Evolutionary conservation across 306 rosid species (phyloP).

Genomic region (Elaeagnus macrophylla): DNA sequence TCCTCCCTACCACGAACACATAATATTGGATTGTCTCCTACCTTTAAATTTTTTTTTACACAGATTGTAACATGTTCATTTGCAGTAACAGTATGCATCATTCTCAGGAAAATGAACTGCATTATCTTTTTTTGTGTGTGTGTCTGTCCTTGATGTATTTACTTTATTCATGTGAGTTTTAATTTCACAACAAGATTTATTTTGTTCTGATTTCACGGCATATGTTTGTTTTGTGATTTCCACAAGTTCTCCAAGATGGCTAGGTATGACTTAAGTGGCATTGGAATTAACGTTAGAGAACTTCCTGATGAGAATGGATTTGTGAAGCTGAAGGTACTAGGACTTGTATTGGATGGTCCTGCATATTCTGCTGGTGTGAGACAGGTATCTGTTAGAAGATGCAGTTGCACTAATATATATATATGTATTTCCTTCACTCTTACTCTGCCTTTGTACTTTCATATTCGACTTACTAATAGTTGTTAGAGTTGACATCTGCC

Average conservation of each 20-base stretch:
- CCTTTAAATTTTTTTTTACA: no score
- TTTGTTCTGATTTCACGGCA: constrained; percentile 33
- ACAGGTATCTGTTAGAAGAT: constrained; percentile 50
- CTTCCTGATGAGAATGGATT: constrained; percentile 65
- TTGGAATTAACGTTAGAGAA: constrained; percentile 96
- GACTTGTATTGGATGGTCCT: constrained; percentile 81
- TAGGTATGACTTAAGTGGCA: constrained; percentile 95
- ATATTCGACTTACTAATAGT: not conserved
- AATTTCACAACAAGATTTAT: constrained; percentile 15
- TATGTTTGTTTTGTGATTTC: constrained; percentile 26
- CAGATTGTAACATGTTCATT: no score
- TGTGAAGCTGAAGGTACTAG: constrained; percentile 56
- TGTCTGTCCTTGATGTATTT: constrained; percentile 10
- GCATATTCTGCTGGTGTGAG: constrained; percentile 86
- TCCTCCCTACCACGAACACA: no score
- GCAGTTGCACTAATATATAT: constrained; percentile 2
- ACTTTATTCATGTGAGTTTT: not conserved
- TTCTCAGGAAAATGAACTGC: not conserved
- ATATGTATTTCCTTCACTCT: not conserved
- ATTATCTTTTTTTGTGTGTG: no score
- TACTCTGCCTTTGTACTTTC: not conserved
- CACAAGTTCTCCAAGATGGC: constrained; percentile 98
- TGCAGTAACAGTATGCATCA: no score
- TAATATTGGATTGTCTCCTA: no score
- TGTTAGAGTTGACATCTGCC: constrained; percentile 4